These are phyloP conservation scores for sunflower (Helianthus annuus) DNA, from an alignment of 129 eudicot genomes.

Conservation along the genomic window HanXRQr2.0-SUNRISE NC_035442.2:166541833-166542332, in stretches of 20 bases:
- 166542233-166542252: constrained; percentile 93
- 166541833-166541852: too few relatives aligned
- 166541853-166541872: too few relatives aligned
- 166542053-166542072: constrained; percentile 99
- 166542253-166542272: constrained; percentile 92
- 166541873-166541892: too few relatives aligned
- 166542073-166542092: constrained; percentile 84
- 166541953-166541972: background rate
- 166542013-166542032: background rate
- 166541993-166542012: background rate
- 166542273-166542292: constrained; percentile 90
- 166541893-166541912: too few relatives aligned
- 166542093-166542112: constrained; percentile 97
- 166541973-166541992: background rate
- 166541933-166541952: too few relatives aligned
- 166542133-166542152: constrained; percentile 89
- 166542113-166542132: constrained; percentile 99
- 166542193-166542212: constrained; percentile 95
- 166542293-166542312: constrained; percentile 72
- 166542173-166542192: constrained; percentile 92
- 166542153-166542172: constrained; percentile 86
- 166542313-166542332: background rate
- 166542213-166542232: constrained; percentile 87
- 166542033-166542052: constrained; percentile 97
- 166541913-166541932: too few relatives aligned